Base-by-base conservation (phyloP, 345 rosid species). In the Limnanthes douglasii region DNA sequence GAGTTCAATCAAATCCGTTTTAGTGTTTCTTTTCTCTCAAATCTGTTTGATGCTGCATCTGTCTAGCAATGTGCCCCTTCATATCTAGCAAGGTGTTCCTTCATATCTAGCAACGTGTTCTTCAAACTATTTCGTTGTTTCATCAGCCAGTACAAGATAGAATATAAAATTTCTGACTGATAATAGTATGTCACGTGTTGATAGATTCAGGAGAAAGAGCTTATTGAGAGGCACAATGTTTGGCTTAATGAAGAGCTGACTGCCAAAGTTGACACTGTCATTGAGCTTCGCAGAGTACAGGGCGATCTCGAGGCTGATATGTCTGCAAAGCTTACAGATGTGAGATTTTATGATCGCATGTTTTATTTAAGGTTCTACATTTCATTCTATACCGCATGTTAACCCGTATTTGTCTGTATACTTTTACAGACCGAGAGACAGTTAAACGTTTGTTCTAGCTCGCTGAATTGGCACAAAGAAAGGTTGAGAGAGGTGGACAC, bases 171-270 rank as follows among this genome's bases (percentile, higher is more conserved):
- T n/a, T n/a, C n/a, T n/a, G n/a, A n/a, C n/a, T n/a, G n/a, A n/a
- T n/a, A n/a, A n/a, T n/a, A n/a, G n/a, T n/a, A n/a, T n/a, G n/a
- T n/a, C n/a, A n/a, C n/a, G n/a, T n/a, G n/a, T 45, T 49, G 21
- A 41, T 62, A 37, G 46, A 47, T 31, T 29, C 58, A 86, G 95
- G 98, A 74, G 71, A 90, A 90, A 59, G 98, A 90, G 41, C 86
- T 90, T 46, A 53, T 69, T 22, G 79, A 77, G 57, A 72, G 78
- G 57, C 98, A 90, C 54, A 85, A 86, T 55, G 37, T 50, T 12
- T 90, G 98, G 98, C 77, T 90, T 40, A 75, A 90, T 42, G 84
- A 84, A 20, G 95, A 90, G 70, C 49, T 90, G 64, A 74, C 74
- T 8, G 41, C 68, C 40, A 90, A 90, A 62, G 78, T 62, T 19